phyloP scores from a whole-genome alignment of 495 filamentous ascomycete genomes.

The Platismatia glauca region DNA sequence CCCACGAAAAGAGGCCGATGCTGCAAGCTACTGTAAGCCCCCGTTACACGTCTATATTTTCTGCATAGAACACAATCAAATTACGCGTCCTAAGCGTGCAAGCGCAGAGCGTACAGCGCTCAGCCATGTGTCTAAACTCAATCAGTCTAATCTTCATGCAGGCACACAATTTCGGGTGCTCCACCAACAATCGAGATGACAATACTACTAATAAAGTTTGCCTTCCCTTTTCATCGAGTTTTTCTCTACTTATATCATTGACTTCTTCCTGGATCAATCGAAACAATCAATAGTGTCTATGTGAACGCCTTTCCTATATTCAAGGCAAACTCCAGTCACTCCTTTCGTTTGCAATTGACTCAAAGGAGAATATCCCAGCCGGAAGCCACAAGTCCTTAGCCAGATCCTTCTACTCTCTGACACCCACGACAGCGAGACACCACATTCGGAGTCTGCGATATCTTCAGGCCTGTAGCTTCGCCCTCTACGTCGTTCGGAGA shows the following conservation, averaged over 20 bases:
- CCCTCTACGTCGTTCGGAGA: background rate
- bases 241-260: background rate
- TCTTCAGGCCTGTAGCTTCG: background rate
- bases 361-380: background rate
- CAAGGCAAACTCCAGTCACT: slow-evolving; percentile 5
- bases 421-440: background rate
- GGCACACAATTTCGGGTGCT: background rate
- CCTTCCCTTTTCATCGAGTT: background rate
- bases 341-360: background rate
- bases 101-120: background rate
- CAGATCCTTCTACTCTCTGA: background rate
- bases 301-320: background rate
- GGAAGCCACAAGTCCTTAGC: background rate
- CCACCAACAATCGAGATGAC: slow-evolving; percentile 1
- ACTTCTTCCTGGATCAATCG: background rate
- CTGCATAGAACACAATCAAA: background rate
- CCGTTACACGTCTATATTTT: background rate
- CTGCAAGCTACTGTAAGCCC: background rate
- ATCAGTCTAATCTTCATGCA: slow-evolving; percentile 11
- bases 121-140: slow-evolving; percentile 11
- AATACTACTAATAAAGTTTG: background rate
- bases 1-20: background rate
- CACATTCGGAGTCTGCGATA: background rate
- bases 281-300: background rate
- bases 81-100: background rate